phyloP scores from a whole-genome alignment of 2,329 filamentous ascomycete species.

The Tetracladium maxilliforme region DNA sequence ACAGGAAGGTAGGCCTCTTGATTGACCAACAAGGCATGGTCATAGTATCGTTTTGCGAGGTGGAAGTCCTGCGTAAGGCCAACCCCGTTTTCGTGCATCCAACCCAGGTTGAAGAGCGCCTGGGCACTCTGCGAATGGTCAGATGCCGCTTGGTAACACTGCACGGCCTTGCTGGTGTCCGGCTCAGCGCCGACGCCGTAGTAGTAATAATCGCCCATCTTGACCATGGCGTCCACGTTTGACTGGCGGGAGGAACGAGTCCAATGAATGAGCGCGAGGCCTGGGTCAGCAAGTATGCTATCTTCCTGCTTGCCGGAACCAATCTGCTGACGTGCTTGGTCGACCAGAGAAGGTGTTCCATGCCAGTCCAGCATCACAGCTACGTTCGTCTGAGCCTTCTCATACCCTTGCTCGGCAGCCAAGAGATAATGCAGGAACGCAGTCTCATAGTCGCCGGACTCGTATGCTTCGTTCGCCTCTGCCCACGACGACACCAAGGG shows the following conservation, averaged over 20 bases:
- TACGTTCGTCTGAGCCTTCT: constrained; percentile 56
- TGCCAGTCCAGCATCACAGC: constrained; percentile 56
- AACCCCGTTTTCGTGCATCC: constrained; percentile 98
- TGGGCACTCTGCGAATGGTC: constrained; percentile 88
- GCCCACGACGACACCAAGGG: constrained; percentile 42
- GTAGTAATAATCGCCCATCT: constrained; percentile 98
- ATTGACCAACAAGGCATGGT: constrained; percentile 82
- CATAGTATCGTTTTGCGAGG: constrained; percentile 91
- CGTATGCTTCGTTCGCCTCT: constrained; percentile 53
- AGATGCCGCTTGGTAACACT: constrained; percentile 83
- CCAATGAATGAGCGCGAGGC: constrained; percentile 65
- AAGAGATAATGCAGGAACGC: constrained; percentile 55
- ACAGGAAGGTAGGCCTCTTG: constrained; percentile 89
- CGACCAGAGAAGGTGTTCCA: constrained; percentile 25
- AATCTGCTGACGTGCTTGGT: too few species aligned
- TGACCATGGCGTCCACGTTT: constrained; percentile 88
- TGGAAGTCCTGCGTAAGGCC: constrained; percentile 92
- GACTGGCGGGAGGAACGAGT: constrained; percentile 84
- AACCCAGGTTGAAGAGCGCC: constrained; percentile 91
- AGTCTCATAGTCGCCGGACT: constrained; percentile 45
- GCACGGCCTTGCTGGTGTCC: constrained; percentile 74
- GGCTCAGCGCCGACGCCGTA: constrained; percentile 58
- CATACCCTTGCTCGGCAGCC: constrained; percentile 62
- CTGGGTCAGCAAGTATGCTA: constrained; percentile 37
- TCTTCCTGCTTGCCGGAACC: constrained; percentile 19